Conservation (phyloP, 257 asterid genomes). For the Nemophila menziesii region DNA sequence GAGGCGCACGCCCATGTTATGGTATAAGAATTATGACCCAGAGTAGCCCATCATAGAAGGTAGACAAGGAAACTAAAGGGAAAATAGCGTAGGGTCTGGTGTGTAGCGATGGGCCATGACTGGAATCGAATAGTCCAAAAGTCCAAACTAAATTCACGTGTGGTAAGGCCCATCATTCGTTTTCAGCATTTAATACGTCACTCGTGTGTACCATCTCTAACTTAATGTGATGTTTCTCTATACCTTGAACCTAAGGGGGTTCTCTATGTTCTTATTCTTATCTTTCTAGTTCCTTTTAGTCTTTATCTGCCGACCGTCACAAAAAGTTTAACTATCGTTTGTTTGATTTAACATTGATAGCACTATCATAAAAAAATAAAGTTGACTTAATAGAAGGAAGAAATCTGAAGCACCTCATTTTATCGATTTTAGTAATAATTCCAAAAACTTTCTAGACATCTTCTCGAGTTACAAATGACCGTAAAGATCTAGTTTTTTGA, state of each 20-base stretch:
- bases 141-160: slow-evolving; percentile 29
- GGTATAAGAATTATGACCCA: neutral
- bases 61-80: slow-evolving; percentile 1
- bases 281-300: neutral
- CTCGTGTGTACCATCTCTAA: slow-evolving; percentile 29
- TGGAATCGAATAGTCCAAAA: slow-evolving; percentile 24
- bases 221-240: slow-evolving; percentile 8
- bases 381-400: too few species aligned
- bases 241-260: slow-evolving; percentile 16
- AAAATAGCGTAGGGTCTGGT: slow-evolving; percentile 11
- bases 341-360: too few species aligned
- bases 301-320: neutral
- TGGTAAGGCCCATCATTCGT: slow-evolving; percentile 36
- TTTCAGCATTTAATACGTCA: slow-evolving; percentile 21
- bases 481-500: too few species aligned
- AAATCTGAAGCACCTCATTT: too few species aligned
- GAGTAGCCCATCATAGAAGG: neutral
- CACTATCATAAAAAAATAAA: too few species aligned
- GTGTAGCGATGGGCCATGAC: slow-evolving; percentile 18
- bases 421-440: too few species aligned
- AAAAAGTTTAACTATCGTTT: too few species aligned
- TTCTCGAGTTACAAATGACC: too few species aligned
- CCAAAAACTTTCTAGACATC: too few species aligned
- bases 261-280: neutral
- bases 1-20: neutral